These are phyloP conservation scores for Fusarium stilboides DNA, from an alignment of 2,329 filamentous ascomycete species.

Conservation along the genomic window DNA sequence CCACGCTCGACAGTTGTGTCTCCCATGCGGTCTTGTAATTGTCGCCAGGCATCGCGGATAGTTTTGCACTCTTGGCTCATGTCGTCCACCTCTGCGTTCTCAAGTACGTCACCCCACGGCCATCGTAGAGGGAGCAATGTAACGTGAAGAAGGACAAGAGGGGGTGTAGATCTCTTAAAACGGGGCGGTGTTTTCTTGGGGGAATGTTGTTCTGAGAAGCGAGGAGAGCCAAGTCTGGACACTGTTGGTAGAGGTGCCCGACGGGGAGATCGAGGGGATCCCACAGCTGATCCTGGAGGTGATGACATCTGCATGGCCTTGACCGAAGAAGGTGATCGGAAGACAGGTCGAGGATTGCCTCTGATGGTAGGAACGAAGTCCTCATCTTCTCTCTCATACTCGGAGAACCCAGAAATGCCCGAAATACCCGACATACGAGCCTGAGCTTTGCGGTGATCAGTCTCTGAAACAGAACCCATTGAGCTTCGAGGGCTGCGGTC, in stretches of 20 bases:
- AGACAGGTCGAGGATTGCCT: constrained; percentile 73
- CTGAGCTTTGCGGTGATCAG: constrained; percentile 54
- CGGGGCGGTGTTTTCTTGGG: constrained; percentile 72
- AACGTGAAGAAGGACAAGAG: constrained; percentile 83
- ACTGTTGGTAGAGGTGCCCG: constrained; percentile 64
- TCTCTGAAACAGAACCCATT: constrained; percentile 64
- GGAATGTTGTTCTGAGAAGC: constrained; percentile 66
- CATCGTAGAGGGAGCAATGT: constrained; percentile 80
- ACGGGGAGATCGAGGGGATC: constrained; percentile 70
- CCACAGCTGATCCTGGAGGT: constrained; percentile 70
- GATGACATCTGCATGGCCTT: constrained; percentile 81
- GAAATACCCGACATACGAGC: constrained; percentile 66
- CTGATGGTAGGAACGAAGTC: constrained; percentile 70
- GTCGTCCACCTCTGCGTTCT: constrained; percentile 58
- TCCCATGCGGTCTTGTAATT: constrained; percentile 78
- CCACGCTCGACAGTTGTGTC: constrained; percentile 82
- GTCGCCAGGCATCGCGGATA: constrained; percentile 75
- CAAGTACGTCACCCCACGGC: constrained; percentile 72
- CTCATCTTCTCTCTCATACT: constrained; percentile 62
- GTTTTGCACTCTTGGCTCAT: constrained; percentile 64
- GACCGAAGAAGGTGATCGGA: constrained; percentile 78
- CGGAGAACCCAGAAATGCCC: constrained; percentile 68
- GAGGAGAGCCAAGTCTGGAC: constrained; percentile 72
- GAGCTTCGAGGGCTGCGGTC: constrained; percentile 71
- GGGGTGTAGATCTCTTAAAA: constrained; percentile 71